A percentile compares a stretch with the other conserved stretches of the same genome.
These are phyloP conservation scores for Mycena floridula DNA, from an alignment of 768 basidiomycete species.

Conservation along the genomic window DNA sequence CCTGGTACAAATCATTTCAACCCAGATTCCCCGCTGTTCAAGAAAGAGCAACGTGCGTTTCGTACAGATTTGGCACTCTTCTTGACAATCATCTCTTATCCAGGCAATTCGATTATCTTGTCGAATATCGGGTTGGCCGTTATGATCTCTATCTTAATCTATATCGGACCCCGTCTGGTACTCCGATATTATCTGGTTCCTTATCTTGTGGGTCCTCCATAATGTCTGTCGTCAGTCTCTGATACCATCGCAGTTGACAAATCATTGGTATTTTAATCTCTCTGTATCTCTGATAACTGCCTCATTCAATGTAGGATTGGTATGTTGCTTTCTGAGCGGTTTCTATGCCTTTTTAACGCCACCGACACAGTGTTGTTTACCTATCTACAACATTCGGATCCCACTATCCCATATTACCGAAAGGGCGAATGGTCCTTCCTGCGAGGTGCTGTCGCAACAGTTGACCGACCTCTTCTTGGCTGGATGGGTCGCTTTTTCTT, in stretches of 20 bases:
- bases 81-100: too few relatives aligned
- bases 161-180: constrained; percentile 29
- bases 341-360: too few relatives aligned
- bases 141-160: constrained; percentile 34
- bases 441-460: constrained; percentile 51
- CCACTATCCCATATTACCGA: constrained; percentile 49
- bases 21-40: constrained; percentile 5
- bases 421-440: constrained; percentile 48
- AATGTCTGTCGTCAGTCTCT: constrained; percentile 16
- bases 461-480: constrained; percentile 53
- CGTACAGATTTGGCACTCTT: too few relatives aligned
- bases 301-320: background rate
- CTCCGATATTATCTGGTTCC: constrained; percentile 43
- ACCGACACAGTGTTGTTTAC: constrained; percentile 50
- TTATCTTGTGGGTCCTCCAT: constrained; percentile 39
- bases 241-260: constrained; percentile 27
- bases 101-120: constrained; percentile 29
- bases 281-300: background rate
- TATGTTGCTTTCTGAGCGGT: too few relatives aligned
- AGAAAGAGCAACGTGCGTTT: constrained; percentile 1
- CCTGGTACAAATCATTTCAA: constrained; percentile 31
- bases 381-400: constrained; percentile 57
- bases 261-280: constrained; percentile 29
- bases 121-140: constrained; percentile 41
- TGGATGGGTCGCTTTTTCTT: constrained; percentile 61